Percentiles rank a stretch among this genome's conserved stretches.
phyloP scores from a whole-genome alignment of 768 basidiomycete species.

The Dacryopinax spathularia region DNA sequence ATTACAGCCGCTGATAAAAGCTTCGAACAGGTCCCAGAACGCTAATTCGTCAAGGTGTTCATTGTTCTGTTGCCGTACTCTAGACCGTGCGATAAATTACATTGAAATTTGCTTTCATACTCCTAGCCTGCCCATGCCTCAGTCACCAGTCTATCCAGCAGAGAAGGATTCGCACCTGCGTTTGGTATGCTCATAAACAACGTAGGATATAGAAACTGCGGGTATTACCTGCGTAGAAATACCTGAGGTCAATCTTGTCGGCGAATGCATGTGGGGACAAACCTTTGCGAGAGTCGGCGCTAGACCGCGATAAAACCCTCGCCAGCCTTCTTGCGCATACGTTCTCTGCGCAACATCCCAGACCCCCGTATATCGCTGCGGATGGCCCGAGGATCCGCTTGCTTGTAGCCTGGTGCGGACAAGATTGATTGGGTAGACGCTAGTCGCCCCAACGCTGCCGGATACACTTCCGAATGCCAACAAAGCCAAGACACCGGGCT shows the following conservation, averaged over 20 bases:
- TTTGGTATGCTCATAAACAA: constrained; percentile 82
- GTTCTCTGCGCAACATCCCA: constrained; percentile 72
- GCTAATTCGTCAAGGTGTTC: not conserved
- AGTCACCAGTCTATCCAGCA: not conserved
- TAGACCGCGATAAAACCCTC: constrained; percentile 86
- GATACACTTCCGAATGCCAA: constrained; percentile 87
- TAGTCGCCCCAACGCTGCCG: constrained; percentile 84
- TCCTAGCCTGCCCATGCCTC: constrained; percentile 6
- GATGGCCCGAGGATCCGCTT: constrained; percentile 89
- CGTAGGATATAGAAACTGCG: constrained; percentile 91
- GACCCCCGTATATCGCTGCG: constrained; percentile 78
- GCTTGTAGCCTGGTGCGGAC: constrained; percentile 92
- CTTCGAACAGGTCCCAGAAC: not conserved
- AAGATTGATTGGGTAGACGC: constrained; percentile 83
- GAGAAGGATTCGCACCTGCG: constrained; percentile 34
- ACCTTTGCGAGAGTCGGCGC: constrained; percentile 89
- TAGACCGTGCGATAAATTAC: not conserved
- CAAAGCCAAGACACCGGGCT: constrained; percentile 75
- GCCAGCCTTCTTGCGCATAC: constrained; percentile 74
- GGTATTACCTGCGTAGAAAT: constrained; percentile 59
- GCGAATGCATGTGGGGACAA: not conserved
- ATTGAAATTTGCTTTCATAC: not conserved
- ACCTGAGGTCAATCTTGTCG: constrained; percentile 5
- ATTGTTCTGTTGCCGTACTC: not conserved
- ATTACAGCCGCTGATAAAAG: not conserved